Evolutionary conservation across 306 rosid genomes (phyloP), one percentile per base, ranked within the genome.

Genomic region (Luffa acutangula): DNA sequence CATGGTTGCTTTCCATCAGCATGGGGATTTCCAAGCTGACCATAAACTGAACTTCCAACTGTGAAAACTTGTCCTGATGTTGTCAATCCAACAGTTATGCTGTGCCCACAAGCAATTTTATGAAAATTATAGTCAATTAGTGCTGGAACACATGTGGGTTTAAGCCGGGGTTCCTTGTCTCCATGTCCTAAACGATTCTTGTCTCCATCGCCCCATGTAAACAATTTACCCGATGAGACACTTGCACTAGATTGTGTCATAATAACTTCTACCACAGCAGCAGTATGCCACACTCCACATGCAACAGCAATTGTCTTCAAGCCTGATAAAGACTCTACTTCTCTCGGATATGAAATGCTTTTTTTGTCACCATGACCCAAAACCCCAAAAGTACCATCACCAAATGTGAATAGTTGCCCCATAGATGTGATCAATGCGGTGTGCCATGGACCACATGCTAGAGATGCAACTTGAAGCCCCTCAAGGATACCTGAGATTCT

Each of bases 181-280:
- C 98, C 99, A 81, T 93, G 98, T 84, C 99, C 98, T 83, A 96
- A 92, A 74, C 96, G 93, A 84, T 97, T 97, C 84, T 93, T 96
- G 87, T 96, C 99, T 64, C 99, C 99, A 90, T 96, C 99, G 20
- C 99, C 99, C 99, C 99, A 96, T 73, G 99, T 96, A 84, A 91
- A 96, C 77, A 96, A 87, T 87, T 96, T 96, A 70, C 99, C 98
- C 36, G 98, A 96, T 78, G 96, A 88, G 80, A 89, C 88, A 81
- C 94, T 89, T 77, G 97, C 89, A 87, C 95, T 88, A 46, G 98
- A 91, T 81, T 89, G 88, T 52, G 97, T 96, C 77, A 86, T 91
- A 91, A 91, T 90, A 80, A 96, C 93, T 90, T 96, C 99, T 58
- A 96, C 93, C 54, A 93, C 96, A 25, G 99, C 98, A 75, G 98